A percentile compares a stretch with the other conserved stretches of the same genome.
phyloP scores from a whole-genome alignment of 345 rosid species.

The Camelina sativa region DNA sequence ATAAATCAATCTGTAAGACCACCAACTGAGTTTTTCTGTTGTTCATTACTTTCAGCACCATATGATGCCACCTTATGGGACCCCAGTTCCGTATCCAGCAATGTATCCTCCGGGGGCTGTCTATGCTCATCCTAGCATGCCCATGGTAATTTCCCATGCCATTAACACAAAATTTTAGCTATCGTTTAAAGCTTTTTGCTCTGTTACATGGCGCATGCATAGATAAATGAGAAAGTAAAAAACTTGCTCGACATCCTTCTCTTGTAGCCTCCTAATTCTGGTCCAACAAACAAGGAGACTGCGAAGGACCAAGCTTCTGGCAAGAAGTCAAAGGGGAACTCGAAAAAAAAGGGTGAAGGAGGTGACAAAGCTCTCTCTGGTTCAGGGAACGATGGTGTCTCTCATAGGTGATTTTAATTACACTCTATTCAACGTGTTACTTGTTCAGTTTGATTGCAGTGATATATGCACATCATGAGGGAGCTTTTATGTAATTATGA shows the following conservation, averaged over 20 bases:
- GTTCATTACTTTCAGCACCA: constrained; percentile 66
- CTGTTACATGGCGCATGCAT: background rate
- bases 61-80: constrained; percentile 86
- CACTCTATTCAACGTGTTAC: background rate
- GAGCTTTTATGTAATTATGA: constrained; percentile 26
- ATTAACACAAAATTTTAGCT: background rate
- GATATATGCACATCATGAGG: constrained; percentile 10
- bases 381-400: constrained; percentile 84
- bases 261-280: constrained; percentile 60
- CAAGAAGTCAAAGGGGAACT: constrained; percentile 68
- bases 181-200: background rate
- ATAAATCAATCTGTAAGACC: background rate
- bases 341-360: constrained; percentile 67
- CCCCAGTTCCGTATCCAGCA: constrained; percentile 91
- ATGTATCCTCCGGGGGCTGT: constrained; percentile 91
- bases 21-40: constrained; percentile 23
- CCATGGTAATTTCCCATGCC: constrained; percentile 53
- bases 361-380: constrained; percentile 70
- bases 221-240: background rate
- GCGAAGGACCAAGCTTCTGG: constrained; percentile 65
- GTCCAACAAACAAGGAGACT: constrained; percentile 51
- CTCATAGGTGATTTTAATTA: constrained; percentile 65
- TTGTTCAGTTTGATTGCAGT: background rate
- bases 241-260: constrained; percentile 3
- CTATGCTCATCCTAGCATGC: constrained; percentile 86